Conservation (phyloP, 768 basidiomycete species). For the button mushroom (Agaricus bisporus) region DNA sequence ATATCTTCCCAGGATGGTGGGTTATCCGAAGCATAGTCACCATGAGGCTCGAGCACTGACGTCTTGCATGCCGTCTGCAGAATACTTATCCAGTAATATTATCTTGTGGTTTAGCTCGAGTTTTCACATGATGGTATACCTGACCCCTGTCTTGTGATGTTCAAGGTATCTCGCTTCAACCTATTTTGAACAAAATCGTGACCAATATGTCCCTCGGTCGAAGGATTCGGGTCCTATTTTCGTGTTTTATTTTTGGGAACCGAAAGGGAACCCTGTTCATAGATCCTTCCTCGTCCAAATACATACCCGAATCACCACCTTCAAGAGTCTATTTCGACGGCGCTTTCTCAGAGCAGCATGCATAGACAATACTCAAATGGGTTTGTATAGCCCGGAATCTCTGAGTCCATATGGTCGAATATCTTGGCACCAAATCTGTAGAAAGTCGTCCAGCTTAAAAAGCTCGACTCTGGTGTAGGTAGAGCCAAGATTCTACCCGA, state of each 20-base stretch:
- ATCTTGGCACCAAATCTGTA: not conserved
- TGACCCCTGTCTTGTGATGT: no score
- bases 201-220: not conserved
- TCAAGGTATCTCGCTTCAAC: no score
- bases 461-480: not conserved
- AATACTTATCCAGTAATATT: not conserved
- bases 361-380: not conserved
- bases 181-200: no score
- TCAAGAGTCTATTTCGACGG: not conserved
- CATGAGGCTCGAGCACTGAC: not conserved
- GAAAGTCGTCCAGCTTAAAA: not conserved
- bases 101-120: no score
- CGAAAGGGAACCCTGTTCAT: not conserved
- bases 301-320: not conserved
- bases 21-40: conserved; percentile 1
- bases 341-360: conserved; percentile 6
- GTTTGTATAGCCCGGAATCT: not conserved
- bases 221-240: not conserved
- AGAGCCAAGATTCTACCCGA: not conserved
- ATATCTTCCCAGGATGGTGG: not conserved
- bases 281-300: not conserved
- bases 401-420: conserved; percentile 1
- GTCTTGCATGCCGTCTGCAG: not conserved
- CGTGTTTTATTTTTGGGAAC: not conserved
- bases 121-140: no score